Evolutionary conservation across 2,329 filamentous ascomycete genomes (phyloP).

Genomic region (Pseudocercospora musae): DNA sequence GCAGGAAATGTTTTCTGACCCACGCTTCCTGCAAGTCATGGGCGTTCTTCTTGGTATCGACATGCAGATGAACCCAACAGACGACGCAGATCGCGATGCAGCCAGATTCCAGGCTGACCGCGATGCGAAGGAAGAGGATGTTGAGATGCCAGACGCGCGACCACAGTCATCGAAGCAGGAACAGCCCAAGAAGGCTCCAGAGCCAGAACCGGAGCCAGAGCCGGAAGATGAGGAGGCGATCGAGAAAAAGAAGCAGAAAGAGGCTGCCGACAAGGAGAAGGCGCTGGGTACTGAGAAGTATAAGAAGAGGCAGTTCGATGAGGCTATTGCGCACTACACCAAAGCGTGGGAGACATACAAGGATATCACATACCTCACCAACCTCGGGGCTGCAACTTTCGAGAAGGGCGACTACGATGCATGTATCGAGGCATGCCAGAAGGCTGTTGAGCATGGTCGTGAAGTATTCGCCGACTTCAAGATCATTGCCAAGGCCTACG

Average conservation of each 20-base stretch:
- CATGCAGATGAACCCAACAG: slow-evolving; percentile 66
- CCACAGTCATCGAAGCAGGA: slow-evolving; percentile 44
- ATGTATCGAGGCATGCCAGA: slow-evolving; percentile 79
- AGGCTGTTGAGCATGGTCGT: slow-evolving; percentile 86
- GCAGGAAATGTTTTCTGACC: slow-evolving; percentile 74
- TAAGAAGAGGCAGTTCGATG: slow-evolving; percentile 97
- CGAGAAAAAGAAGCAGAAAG: slow-evolving; percentile 86
- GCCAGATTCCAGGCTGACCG: slow-evolving; percentile 63
- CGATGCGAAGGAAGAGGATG: slow-evolving; percentile 61
- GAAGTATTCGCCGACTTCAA: slow-evolving; percentile 94
- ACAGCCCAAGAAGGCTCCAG: slow-evolving; percentile 57
- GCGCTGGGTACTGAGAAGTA: slow-evolving; percentile 89
- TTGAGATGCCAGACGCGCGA: slow-evolving; percentile 79
- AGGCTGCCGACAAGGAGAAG: slow-evolving; percentile 91
- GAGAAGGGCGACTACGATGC: slow-evolving; percentile 94
- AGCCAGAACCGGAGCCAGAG: slow-evolving; percentile 63
- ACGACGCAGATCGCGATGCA: slow-evolving; percentile 41
- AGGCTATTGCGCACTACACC: slow-evolving; percentile 87
- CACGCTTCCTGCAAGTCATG: slow-evolving; percentile 88
- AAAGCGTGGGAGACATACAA: slow-evolving; percentile 94
- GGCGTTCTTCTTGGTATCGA: slow-evolving; percentile 91
- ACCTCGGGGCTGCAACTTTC: slow-evolving; percentile 87
- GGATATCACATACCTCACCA: slow-evolving; percentile 97
- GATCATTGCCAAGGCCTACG: slow-evolving; percentile 95
- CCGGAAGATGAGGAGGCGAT: slow-evolving; percentile 76